phyloP scores from a whole-genome alignment of 2,329 filamentous ascomycete genomes.

The Mollisiaceae sp. region DNA sequence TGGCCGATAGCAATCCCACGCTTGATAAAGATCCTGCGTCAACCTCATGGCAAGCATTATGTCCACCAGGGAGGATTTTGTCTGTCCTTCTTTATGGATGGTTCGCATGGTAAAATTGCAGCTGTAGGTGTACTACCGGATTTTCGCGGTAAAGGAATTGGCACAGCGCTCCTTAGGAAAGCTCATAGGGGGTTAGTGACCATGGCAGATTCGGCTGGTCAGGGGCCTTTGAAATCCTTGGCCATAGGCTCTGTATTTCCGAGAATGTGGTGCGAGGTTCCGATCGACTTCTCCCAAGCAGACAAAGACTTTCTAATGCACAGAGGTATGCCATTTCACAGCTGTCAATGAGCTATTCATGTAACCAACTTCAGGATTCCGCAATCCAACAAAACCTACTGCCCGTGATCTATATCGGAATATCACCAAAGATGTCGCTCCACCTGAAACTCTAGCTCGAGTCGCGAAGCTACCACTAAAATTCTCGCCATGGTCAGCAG shows the following conservation, averaged over 20 bases:
- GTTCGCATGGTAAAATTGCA: slow-evolving; percentile 42
- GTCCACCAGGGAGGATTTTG: slow-evolving; percentile 48
- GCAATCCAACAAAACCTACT: slow-evolving; percentile 29
- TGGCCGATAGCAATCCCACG: slow-evolving; percentile 43
- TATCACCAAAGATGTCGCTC: slow-evolving; percentile 44
- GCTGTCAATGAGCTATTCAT: slow-evolving; percentile 17
- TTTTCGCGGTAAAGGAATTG: slow-evolving; percentile 46
- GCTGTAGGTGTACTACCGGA: slow-evolving; percentile 45
- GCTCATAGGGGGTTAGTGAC: slow-evolving; percentile 36
- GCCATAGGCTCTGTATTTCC: slow-evolving; percentile 45
- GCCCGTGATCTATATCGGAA: slow-evolving; percentile 48
- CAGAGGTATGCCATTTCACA: slow-evolving; percentile 45
- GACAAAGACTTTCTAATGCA: slow-evolving; percentile 47
- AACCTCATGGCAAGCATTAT: slow-evolving; percentile 43
- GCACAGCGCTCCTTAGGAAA: slow-evolving; percentile 44
- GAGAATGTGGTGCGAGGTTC: slow-evolving; percentile 53
- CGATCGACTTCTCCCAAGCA: slow-evolving; percentile 44
- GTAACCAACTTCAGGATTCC: slow-evolving; percentile 30
- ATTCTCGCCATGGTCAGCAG: slow-evolving; percentile 44
- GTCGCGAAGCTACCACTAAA: slow-evolving; percentile 45
- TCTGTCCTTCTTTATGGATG: slow-evolving; percentile 43
- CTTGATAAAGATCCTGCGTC: slow-evolving; percentile 40
- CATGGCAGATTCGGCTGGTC: slow-evolving; percentile 37
- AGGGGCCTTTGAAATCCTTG: slow-evolving; percentile 31
- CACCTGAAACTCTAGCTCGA: slow-evolving; percentile 44